These are phyloP conservation scores for Claviceps citrina DNA, from an alignment of 2,329 filamentous ascomycete species.

Conservation along the genomic window DNA sequence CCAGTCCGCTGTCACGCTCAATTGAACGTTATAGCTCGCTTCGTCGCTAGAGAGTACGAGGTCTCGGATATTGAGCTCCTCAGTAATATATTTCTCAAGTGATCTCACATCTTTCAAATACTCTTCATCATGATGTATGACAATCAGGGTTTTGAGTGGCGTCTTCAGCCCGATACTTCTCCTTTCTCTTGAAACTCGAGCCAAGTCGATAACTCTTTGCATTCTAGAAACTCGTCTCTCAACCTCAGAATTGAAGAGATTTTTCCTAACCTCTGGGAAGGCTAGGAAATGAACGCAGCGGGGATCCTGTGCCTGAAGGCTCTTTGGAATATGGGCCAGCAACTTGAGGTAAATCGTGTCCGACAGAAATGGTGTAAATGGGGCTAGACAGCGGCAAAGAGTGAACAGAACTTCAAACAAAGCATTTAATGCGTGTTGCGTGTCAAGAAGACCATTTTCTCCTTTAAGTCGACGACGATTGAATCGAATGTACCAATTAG, in stretches of 20 bases:
- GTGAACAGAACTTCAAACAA: conserved; percentile 89
- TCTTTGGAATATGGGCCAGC: conserved; percentile 63
- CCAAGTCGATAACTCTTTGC: conserved; percentile 91
- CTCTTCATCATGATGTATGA: conserved; percentile 69
- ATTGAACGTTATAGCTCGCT: conserved; percentile 79
- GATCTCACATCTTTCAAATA: conserved; percentile 80
- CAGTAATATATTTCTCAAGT: conserved; percentile 72
- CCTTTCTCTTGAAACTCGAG: conserved; percentile 71
- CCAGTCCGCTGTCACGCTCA: conserved; percentile 83
- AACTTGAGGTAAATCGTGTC: conserved; percentile 86
- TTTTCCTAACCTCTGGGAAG: conserved; percentile 76
- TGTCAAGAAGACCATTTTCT: conserved; percentile 72
- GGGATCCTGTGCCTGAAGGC: conserved; percentile 52
- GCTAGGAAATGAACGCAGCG: conserved; percentile 84
- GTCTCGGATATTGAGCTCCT: conserved; percentile 83
- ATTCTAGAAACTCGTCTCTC: conserved; percentile 79
- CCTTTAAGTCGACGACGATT: conserved; percentile 86
- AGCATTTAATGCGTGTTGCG: conserved; percentile 78
- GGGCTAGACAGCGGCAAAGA: conserved; percentile 71
- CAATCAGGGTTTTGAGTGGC: conserved; percentile 74
- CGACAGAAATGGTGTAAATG: conserved; percentile 89
- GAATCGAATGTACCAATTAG: conserved; percentile 98
- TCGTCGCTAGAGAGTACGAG: conserved; percentile 76
- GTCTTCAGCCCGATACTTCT: conserved; percentile 77
- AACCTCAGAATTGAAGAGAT: conserved; percentile 73